A percentile compares a stretch with the other conserved stretches of the same genome.
Evolutionary conservation across 1,284 basidiomycete genomes (phyloP).

Genomic region (Coniophora puteana): DNA sequence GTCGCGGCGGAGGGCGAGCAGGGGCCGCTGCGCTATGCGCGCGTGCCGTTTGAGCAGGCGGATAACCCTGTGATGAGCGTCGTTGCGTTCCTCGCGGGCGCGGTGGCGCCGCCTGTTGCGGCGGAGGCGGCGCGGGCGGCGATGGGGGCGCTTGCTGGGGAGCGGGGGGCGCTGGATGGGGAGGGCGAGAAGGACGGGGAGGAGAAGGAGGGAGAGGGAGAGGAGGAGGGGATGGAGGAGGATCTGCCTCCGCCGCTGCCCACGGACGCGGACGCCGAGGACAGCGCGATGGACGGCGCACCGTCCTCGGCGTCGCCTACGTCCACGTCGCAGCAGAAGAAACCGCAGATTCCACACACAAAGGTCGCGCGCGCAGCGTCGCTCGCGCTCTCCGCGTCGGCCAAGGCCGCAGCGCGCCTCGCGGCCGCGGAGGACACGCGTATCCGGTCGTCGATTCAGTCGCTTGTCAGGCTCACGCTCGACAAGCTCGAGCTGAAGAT

Average conservation of each 20-base stretch:
- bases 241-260: conserved; percentile 14
- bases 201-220: conserved; percentile 21
- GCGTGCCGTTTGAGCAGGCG: conserved; percentile 88
- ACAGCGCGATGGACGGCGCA: conserved; percentile 42
- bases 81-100: conserved; percentile 93
- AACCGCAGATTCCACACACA: conserved; percentile 59
- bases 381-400: conserved; percentile 86
- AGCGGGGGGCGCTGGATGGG: conserved; percentile 33
- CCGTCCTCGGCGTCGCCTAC: conserved; percentile 31
- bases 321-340: conserved; percentile 48
- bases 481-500: conserved; percentile 94
- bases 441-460: conserved; percentile 78
- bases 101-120: conserved; percentile 88
- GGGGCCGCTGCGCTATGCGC: conserved; percentile 76
- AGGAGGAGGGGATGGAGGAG: conserved; percentile 25
- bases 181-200: conserved; percentile 24
- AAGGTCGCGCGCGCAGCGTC: conserved; percentile 78
- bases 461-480: conserved; percentile 88
- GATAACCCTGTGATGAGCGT: conserved; percentile 99
- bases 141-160: conserved; percentile 70
- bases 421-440: conserved; percentile 85
- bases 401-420: conserved; percentile 80
- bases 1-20: conserved; percentile 69
- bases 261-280: conserved; percentile 11
- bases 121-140: conserved; percentile 93